Conservation (phyloP, 805 yeast genomes). For the Suhomyces prunicola region DNA sequence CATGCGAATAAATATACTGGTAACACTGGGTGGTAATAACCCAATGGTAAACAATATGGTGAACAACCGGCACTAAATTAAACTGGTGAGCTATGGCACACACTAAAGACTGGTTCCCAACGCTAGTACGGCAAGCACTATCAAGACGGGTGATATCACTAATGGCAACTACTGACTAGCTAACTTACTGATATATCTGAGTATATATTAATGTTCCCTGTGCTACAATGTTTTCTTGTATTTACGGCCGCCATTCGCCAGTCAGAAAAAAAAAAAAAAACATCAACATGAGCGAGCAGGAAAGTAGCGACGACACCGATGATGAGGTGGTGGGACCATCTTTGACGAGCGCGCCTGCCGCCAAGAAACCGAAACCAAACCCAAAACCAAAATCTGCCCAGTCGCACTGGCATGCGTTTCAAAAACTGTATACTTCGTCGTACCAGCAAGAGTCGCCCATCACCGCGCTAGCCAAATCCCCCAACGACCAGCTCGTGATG, state of each 20-base stretch:
- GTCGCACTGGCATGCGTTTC: not conserved
- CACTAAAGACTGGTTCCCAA: no score
- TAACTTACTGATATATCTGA: no score
- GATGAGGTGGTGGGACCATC: constrained; percentile 11
- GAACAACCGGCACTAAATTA: no score
- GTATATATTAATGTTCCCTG: no score
- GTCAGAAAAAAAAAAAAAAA: constrained; percentile 1
- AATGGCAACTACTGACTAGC: no score
- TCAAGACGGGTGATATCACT: no score
- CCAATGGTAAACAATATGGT: no score
- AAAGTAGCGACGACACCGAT: constrained; percentile 1
- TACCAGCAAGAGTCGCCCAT: constrained; percentile 13
- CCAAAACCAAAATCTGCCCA: not conserved
- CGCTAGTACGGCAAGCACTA: no score
- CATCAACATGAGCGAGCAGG: not conserved
- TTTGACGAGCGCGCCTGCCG: not conserved
- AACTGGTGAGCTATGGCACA: no score
- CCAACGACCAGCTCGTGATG: constrained; percentile 12
- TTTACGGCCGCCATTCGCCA: no score
- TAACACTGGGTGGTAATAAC: no score
- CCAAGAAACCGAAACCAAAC: not conserved
- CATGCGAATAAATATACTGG: not conserved
- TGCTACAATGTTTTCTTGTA: no score
- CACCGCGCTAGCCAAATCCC: constrained; percentile 11
- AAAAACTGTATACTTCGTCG: constrained; percentile 1